These are phyloP conservation scores for Melampsora larici-populina DNA, from an alignment of 1,284 basidiomycete genomes.

Conservation along the genomic window DNA sequence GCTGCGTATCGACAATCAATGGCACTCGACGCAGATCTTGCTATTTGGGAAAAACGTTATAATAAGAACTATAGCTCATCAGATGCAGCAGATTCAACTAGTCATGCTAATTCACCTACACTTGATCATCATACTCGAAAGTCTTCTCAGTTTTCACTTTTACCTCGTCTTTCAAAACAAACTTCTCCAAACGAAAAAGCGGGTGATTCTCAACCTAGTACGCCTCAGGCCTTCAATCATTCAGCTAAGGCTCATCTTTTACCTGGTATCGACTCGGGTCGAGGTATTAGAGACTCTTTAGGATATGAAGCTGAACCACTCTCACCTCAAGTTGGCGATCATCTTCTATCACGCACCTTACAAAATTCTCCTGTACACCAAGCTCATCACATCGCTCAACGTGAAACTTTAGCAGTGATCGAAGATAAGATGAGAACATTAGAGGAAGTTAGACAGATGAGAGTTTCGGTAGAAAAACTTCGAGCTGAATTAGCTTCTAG, in stretches of 20 bases:
- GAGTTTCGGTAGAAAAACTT: neutral
- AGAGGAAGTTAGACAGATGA: slow-evolving; percentile 2
- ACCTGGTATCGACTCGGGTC: slow-evolving; percentile 3
- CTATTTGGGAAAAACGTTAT: slow-evolving; percentile 31
- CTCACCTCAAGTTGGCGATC: neutral
- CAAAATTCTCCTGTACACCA: neutral
- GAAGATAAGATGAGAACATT: neutral
- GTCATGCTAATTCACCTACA: slow-evolving; percentile 7
- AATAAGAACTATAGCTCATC: neutral
- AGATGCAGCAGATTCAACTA: slow-evolving; percentile 3
- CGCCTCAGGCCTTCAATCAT: neutral
- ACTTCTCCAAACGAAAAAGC: neutral
- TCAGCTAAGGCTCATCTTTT: neutral
- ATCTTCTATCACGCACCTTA: neutral
- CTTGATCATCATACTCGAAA: slow-evolving; percentile 15
- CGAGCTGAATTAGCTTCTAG: neutral
- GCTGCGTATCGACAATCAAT: slow-evolving; percentile 40
- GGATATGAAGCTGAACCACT: neutral
- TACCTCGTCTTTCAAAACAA: slow-evolving; percentile 5
- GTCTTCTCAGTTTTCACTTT: slow-evolving; percentile 27
- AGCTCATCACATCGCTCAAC: neutral
- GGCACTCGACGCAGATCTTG: slow-evolving; percentile 33
- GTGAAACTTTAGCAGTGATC: neutral
- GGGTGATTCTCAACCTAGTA: neutral
- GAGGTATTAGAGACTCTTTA: slow-evolving; percentile 14